phyloP scores from a whole-genome alignment of 768 basidiomycete species.

The Hygrocybe coccinea region DNA sequence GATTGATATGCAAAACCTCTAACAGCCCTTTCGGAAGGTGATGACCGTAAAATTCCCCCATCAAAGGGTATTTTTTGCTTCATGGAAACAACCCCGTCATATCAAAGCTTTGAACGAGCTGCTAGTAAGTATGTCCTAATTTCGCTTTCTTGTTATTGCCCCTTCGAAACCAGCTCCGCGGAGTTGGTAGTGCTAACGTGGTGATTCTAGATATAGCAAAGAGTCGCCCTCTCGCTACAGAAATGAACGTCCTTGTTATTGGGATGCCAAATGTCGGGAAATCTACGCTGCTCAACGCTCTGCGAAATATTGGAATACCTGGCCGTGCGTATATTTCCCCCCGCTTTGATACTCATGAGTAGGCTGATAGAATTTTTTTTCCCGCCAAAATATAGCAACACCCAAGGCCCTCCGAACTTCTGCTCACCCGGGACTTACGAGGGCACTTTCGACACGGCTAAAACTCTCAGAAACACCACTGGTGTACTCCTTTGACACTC shows the following conservation, averaged over 20 bases:
- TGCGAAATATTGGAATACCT: slow-evolving; percentile 79
- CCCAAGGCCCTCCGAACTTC: slow-evolving; percentile 90
- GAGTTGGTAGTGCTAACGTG: slow-evolving; percentile 6
- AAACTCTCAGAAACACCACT: slow-evolving; percentile 76
- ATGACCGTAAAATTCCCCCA: slow-evolving; percentile 69
- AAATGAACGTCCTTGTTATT: slow-evolving; percentile 85
- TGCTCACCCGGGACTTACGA: slow-evolving; percentile 86
- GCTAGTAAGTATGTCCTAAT: slow-evolving; percentile 62
- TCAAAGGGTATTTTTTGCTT: slow-evolving; percentile 65
- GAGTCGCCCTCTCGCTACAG: slow-evolving; percentile 61
- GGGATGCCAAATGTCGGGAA: slow-evolving; percentile 99
- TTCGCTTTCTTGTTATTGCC: not conserved
- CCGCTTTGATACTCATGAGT: too few species aligned
- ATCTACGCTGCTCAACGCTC: slow-evolving; percentile 86
- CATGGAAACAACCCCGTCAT: slow-evolving; percentile 63
- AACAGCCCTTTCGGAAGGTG: slow-evolving; percentile 67
- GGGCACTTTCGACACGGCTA: slow-evolving; percentile 80
- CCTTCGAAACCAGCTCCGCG: not conserved
- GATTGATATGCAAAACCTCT: not conserved
- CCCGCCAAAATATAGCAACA: slow-evolving; percentile 42
- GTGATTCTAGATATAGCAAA: slow-evolving; percentile 58
- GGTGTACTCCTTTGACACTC: slow-evolving; percentile 93
- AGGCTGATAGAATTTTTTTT: too few species aligned
- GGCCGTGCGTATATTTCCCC: slow-evolving; percentile 58
- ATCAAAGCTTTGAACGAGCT: slow-evolving; percentile 59